phyloP scores from a whole-genome alignment of 1,284 basidiomycete species.

The Cerioporus squamosus region DNA sequence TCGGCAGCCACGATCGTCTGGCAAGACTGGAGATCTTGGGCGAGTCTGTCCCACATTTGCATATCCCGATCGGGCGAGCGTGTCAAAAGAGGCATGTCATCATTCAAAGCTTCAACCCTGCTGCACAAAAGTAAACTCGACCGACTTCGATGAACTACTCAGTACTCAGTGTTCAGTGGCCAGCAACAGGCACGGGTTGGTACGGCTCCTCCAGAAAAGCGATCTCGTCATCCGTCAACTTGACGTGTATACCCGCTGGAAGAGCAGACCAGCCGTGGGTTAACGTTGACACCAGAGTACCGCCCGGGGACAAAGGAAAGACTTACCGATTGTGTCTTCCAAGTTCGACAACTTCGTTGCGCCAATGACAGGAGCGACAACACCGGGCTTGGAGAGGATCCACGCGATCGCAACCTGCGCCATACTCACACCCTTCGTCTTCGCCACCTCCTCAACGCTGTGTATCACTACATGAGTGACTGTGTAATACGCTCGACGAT shows the following conservation, averaged over 20 bases:
- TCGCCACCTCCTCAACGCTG: slow-evolving; percentile 28
- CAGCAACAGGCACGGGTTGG: slow-evolving; percentile 19
- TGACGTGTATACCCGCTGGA: slow-evolving; percentile 22
- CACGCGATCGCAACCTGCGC: slow-evolving; percentile 34
- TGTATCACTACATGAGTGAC: neutral
- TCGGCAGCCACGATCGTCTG: too few relatives aligned
- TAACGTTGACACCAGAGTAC: slow-evolving; percentile 39
- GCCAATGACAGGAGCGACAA: slow-evolving; percentile 44
- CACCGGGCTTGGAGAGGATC: slow-evolving; percentile 24
- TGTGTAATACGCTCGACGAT: neutral
- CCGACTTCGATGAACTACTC: too few relatives aligned
- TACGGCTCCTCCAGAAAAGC: slow-evolving; percentile 26
- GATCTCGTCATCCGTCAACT: slow-evolving; percentile 23
- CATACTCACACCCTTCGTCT: slow-evolving; percentile 37
- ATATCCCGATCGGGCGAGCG: too few relatives aligned
- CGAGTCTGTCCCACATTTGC: too few relatives aligned
- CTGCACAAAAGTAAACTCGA: too few relatives aligned
- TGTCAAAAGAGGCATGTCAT: too few relatives aligned
- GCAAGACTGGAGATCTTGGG: too few relatives aligned
- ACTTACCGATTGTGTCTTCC: slow-evolving; percentile 36
- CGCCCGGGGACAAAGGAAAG: slow-evolving; percentile 6
- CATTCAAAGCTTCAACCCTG: too few relatives aligned
- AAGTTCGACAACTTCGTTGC: slow-evolving; percentile 40
- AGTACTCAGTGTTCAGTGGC: slow-evolving; percentile 10
- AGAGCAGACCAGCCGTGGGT: neutral